phyloP scores from a whole-genome alignment of 2,329 filamentous ascomycete species.

The Fusarium sp. region DNA sequence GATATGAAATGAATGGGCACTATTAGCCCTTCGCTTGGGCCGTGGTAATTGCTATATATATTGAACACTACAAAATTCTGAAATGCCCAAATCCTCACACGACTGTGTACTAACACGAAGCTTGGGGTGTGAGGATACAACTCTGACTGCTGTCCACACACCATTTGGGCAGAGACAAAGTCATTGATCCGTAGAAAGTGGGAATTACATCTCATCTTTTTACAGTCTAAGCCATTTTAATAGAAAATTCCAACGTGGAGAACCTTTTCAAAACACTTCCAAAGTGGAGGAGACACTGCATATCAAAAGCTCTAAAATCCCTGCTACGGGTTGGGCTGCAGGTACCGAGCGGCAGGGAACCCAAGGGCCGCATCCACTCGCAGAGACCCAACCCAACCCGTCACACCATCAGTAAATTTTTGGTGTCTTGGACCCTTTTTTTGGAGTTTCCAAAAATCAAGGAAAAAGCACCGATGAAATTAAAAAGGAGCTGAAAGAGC shows the following conservation, averaged over 20 bases:
- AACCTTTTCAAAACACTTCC: background rate
- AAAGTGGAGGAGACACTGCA: slow-evolving; percentile 24
- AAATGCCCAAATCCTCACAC: background rate
- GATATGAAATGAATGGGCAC: slow-evolving; percentile 3
- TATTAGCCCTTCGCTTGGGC: background rate
- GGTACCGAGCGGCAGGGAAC: slow-evolving; percentile 36
- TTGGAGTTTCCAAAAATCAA: slow-evolving; percentile 15
- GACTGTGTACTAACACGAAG: background rate
- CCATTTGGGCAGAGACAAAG: slow-evolving; percentile 11
- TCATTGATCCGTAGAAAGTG: slow-evolving; percentile 11
- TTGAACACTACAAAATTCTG: background rate
- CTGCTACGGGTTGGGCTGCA: slow-evolving; percentile 36
- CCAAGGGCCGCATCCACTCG: slow-evolving; percentile 24
- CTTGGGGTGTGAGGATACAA: slow-evolving; percentile 13
- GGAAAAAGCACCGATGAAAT: slow-evolving; percentile 3
- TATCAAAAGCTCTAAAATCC: slow-evolving; percentile 13
- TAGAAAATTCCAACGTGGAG: slow-evolving; percentile 9
- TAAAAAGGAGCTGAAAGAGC: slow-evolving; percentile 7
- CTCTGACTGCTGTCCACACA: background rate
- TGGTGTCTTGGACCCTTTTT: slow-evolving; percentile 20
- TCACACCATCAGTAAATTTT: slow-evolving; percentile 22
- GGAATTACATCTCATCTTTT: slow-evolving; percentile 9
- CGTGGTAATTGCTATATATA: slow-evolving; percentile 10
- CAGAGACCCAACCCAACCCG: slow-evolving; percentile 27
- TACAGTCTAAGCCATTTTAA: slow-evolving; percentile 7